Conservation (phyloP, 1,284 basidiomycete species). For the Naganishia sp. region DNA sequence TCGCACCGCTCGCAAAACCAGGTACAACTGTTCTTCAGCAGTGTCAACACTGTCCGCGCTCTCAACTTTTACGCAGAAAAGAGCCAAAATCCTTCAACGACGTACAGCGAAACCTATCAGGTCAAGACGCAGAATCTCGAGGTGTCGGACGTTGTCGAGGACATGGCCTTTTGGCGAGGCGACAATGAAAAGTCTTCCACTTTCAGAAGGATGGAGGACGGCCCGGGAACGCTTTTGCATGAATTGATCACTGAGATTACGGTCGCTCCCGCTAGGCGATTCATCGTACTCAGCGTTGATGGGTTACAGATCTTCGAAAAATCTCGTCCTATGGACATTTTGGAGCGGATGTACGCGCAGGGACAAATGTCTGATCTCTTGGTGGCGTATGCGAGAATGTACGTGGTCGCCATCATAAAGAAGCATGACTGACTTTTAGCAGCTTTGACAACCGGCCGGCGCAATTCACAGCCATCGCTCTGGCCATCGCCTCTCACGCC, state of each 20-base stretch:
- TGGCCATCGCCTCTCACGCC: conserved; percentile 60
- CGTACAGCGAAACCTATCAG: conserved; percentile 15
- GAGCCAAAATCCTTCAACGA: conserved; percentile 22
- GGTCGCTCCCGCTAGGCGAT: conserved; percentile 66
- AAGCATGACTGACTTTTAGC: not conserved
- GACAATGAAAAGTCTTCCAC: conserved; percentile 22
- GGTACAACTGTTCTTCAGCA: conserved; percentile 22
- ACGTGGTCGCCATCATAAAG: not conserved
- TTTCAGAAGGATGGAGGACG: conserved; percentile 19
- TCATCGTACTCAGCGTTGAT: conserved; percentile 81
- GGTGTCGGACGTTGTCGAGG: conserved; percentile 24
- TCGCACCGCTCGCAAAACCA: conserved; percentile 12
- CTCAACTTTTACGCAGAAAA: conserved; percentile 25
- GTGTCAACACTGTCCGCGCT: conserved; percentile 24
- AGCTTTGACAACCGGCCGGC: conserved; percentile 73
- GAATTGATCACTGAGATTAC: conserved; percentile 79
- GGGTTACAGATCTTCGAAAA: conserved; percentile 82
- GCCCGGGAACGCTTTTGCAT: conserved; percentile 27
- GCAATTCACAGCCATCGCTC: conserved; percentile 88
- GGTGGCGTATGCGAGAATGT: conserved; percentile 24
- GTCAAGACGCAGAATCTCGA: conserved; percentile 4
- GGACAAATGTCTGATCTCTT: conserved; percentile 29
- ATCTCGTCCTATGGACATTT: conserved; percentile 74
- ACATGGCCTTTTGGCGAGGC: conserved; percentile 17
- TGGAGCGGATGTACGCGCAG: conserved; percentile 43